A percentile compares a stretch with the other conserved stretches of the same genome.
phyloP scores from a whole-genome alignment of 2,329 filamentous ascomycete genomes.

The Teratosphaeria zuluensis region DNA sequence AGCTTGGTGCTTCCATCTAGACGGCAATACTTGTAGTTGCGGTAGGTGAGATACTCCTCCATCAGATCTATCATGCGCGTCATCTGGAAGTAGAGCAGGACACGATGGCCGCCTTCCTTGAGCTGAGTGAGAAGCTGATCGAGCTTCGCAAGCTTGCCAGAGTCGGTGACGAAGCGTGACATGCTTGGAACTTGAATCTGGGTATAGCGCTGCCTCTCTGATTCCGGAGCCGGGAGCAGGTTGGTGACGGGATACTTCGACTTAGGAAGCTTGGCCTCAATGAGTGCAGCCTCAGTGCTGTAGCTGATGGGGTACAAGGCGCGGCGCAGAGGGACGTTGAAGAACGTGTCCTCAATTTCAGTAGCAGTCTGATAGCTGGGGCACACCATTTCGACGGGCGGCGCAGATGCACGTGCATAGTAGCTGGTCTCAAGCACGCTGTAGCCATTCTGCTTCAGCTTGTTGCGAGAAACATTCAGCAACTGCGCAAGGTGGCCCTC shows the following conservation, averaged over 20 bases:
- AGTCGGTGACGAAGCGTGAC: constrained; percentile 95
- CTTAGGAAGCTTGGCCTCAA: constrained; percentile 62
- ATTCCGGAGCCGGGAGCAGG: constrained; percentile 68
- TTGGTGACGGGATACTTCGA: constrained; percentile 52
- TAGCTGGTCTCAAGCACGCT: constrained; percentile 72
- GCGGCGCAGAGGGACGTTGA: constrained; percentile 67
- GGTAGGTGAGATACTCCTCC: constrained; percentile 97
- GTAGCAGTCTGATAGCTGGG: constrained; percentile 52
- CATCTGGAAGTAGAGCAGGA: constrained; percentile 99
- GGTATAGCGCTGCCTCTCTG: constrained; percentile 74
- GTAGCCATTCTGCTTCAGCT: constrained; percentile 62
- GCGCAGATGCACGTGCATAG: constrained; percentile 68
- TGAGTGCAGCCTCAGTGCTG: constrained; percentile 60
- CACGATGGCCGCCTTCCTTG: constrained; percentile 86
- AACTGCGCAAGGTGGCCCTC: constrained; percentile 64
- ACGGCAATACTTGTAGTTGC: constrained; percentile 97
- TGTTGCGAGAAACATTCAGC: constrained; percentile 63
- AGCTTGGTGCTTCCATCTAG: constrained; percentile 95
- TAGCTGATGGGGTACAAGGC: constrained; percentile 58
- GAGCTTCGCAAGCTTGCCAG: constrained; percentile 86
- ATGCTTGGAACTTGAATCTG: constrained; percentile 92
- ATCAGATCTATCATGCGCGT: constrained; percentile 99
- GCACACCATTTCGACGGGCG: constrained; percentile 73
- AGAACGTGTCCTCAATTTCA: constrained; percentile 66
- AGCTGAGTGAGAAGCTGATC: constrained; percentile 80